Evolutionary conservation across 2,329 filamentous ascomycete genomes (phyloP).

Genomic region (Aspergillus aculeatus): DNA sequence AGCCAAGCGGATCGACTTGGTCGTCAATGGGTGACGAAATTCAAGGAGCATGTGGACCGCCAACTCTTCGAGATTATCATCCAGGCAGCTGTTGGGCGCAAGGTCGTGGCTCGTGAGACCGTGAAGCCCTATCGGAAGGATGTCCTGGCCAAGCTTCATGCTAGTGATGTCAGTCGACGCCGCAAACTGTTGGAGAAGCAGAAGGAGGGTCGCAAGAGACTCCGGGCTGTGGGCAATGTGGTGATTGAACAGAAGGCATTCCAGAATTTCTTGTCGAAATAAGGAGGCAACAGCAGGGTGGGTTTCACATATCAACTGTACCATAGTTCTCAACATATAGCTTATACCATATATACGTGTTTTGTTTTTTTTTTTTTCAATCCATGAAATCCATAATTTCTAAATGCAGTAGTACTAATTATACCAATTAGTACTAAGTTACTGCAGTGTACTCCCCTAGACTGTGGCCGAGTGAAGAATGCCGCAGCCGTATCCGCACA

Average conservation of each 20-base stretch:
- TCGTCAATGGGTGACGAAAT: slow-evolving; percentile 86
- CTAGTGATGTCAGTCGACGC: slow-evolving; percentile 77
- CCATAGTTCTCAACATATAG: slow-evolving; percentile 4
- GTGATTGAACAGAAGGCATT: slow-evolving; percentile 96
- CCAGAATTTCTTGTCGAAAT: slow-evolving; percentile 88
- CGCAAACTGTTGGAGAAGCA: slow-evolving; percentile 93
- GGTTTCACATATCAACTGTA: slow-evolving; percentile 1
- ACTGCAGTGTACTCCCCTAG: neutral
- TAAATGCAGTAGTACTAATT: no score
- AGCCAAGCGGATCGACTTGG: slow-evolving; percentile 80
- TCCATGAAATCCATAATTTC: neutral
- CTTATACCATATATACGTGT: neutral
- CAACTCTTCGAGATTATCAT: slow-evolving; percentile 98
- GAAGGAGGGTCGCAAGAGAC: slow-evolving; percentile 87
- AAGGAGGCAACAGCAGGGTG: slow-evolving; percentile 1
- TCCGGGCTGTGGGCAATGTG: slow-evolving; percentile 77
- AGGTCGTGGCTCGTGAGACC: slow-evolving; percentile 86
- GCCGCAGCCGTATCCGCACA: neutral
- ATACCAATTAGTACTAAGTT: neutral
- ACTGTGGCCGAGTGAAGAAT: neutral
- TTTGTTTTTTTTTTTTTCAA: slow-evolving; percentile 8
- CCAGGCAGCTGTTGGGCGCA: slow-evolving; percentile 79
- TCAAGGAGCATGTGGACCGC: slow-evolving; percentile 93
- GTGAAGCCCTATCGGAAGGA: slow-evolving; percentile 97
- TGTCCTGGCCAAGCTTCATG: slow-evolving; percentile 88